Evolutionary conservation across 129 eudicot species (phyloP).

Genomic region (Helianthus tuberosus): DNA sequence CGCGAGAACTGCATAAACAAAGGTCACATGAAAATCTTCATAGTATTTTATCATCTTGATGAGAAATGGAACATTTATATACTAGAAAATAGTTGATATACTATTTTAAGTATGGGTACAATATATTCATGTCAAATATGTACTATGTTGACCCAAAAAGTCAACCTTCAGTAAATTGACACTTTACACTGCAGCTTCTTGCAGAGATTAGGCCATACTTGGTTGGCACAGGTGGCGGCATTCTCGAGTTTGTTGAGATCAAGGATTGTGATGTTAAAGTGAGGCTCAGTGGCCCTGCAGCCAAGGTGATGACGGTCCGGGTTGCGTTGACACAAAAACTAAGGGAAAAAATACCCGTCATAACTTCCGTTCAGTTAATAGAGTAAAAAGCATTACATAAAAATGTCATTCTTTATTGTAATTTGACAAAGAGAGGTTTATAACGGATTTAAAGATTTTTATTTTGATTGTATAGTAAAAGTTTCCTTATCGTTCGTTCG

Average conservation of each 20-base stretch:
- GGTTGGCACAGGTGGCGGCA: slow-evolving; percentile 91
- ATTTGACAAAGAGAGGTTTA: not conserved
- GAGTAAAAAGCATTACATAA: slow-evolving; percentile 36
- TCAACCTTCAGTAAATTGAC: slow-evolving; percentile 5
- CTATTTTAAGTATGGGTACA: not conserved
- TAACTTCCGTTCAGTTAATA: slow-evolving; percentile 73
- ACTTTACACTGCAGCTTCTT: slow-evolving; percentile 58
- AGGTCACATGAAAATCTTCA: not conserved
- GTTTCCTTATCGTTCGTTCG: no score
- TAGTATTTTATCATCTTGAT: not conserved
- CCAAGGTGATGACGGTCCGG: slow-evolving; percentile 90
- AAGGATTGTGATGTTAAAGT: slow-evolving; percentile 64
- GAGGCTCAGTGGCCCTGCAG: slow-evolving; percentile 85
- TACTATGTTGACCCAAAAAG: slow-evolving; percentile 6
- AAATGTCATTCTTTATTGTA: slow-evolving; percentile 13
- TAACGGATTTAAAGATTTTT: not conserved
- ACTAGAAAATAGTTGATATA: not conserved
- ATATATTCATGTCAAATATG: not conserved
- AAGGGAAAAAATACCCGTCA: slow-evolving; percentile 84
- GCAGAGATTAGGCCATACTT: slow-evolving; percentile 89
- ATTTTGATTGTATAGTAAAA: not conserved
- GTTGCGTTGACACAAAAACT: slow-evolving; percentile 90
- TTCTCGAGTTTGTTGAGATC: slow-evolving; percentile 68
- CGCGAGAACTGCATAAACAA: no score
- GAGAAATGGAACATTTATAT: not conserved